phyloP scores from a whole-genome alignment of 768 basidiomycete species.

The Clathrus columnatus region DNA sequence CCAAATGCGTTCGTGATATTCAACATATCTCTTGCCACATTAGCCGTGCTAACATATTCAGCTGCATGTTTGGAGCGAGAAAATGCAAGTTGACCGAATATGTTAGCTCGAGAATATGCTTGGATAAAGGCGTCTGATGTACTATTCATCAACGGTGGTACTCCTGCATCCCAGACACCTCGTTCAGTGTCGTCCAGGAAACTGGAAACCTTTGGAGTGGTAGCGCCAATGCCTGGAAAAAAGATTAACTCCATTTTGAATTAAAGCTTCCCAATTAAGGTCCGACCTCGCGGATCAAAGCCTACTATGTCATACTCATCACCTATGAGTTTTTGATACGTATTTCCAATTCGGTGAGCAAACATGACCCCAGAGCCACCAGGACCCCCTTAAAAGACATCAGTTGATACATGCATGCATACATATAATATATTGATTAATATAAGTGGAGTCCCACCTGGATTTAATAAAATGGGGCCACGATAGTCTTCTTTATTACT shows the following conservation, averaged over 20 bases:
- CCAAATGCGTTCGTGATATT: slow-evolving; percentile 22
- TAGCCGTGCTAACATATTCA: slow-evolving; percentile 20
- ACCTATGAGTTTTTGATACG: slow-evolving; percentile 27
- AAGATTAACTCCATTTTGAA: too few species aligned
- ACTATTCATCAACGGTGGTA: background rate
- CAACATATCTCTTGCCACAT: slow-evolving; percentile 25
- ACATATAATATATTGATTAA: background rate
- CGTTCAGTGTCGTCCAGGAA: slow-evolving; percentile 2
- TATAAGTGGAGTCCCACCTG: too few species aligned
- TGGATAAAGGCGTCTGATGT: slow-evolving; percentile 3
- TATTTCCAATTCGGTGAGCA: slow-evolving; percentile 17
- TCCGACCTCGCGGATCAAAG: slow-evolving; percentile 43
- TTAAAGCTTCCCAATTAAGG: too few species aligned
- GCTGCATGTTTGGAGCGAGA: slow-evolving; percentile 7
- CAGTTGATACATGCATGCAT: background rate
- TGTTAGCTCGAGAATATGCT: background rate
- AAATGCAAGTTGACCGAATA: slow-evolving; percentile 7
- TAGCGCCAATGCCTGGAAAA: slow-evolving; percentile 5
- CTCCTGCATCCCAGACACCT: background rate
- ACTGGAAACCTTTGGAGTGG: background rate
- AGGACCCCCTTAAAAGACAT: slow-evolving; percentile 29
- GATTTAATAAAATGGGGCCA: slow-evolving; percentile 39
- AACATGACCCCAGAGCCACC: slow-evolving; percentile 35
- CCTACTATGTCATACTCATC: slow-evolving; percentile 37
- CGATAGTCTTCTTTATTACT: slow-evolving; percentile 28